Percentiles rank a stretch among this genome's conserved stretches.
Evolutionary conservation across 129 eudicot species (phyloP).

Genomic region (Saposhnikovia divaricata): DNA sequence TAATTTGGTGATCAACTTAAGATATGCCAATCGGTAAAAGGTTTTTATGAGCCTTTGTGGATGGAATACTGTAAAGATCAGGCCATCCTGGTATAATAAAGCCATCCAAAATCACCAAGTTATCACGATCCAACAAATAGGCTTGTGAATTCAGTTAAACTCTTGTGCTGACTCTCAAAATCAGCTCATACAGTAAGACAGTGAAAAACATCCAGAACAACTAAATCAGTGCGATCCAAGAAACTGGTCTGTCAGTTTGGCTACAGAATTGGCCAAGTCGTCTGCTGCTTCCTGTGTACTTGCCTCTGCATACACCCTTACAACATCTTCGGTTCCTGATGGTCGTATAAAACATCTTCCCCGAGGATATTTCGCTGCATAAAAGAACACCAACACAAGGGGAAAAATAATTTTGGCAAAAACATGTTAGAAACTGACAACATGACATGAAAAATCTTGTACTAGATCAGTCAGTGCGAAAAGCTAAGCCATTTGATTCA

Average conservation of each 20-base stretch:
- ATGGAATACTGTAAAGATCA: not conserved
- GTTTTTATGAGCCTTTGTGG: not conserved
- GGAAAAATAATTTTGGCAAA: not conserved
- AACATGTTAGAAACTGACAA: not conserved
- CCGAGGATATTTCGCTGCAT: slow-evolving; percentile 44
- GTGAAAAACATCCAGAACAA: not conserved
- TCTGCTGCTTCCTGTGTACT: slow-evolving; percentile 69
- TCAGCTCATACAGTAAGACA: not conserved
- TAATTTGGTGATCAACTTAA: too few relatives aligned
- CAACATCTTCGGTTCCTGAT: slow-evolving; percentile 85
- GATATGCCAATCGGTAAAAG: too few relatives aligned
- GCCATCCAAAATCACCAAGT: not conserved
- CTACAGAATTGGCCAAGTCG: slow-evolving; percentile 53
- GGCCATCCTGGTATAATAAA: too few relatives aligned
- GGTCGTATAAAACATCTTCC: slow-evolving; percentile 92
- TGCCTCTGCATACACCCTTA: slow-evolving; percentile 88
- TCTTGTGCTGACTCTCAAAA: not conserved
- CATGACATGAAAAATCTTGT: not conserved
- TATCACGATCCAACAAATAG: not conserved
- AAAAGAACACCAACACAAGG: not conserved
- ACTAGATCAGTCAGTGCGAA: not conserved
- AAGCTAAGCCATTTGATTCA: not conserved
- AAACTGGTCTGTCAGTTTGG: slow-evolving; percentile 44
- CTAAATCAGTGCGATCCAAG: slow-evolving; percentile 32
- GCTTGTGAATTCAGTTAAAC: not conserved